Evolutionary conservation across 1,284 basidiomycete species (phyloP).

Genomic region (Porogramme epimiltina): DNA sequence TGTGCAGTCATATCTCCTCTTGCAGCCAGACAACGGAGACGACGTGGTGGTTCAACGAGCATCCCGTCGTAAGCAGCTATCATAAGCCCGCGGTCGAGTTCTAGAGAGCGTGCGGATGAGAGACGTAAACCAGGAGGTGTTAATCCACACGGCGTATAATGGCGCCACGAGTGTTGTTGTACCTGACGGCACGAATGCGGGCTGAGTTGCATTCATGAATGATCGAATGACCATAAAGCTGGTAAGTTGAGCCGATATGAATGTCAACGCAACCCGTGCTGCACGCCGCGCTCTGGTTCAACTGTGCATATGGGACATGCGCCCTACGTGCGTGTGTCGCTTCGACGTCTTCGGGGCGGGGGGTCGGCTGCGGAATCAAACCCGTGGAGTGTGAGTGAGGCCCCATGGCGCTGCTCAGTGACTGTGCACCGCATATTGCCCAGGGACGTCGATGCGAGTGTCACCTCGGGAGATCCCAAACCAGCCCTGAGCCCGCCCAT

Average conservation of each 20-base stretch:
- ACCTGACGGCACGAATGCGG: too few species aligned
- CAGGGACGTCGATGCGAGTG: slow-evolving; percentile 3
- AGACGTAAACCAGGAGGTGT: slow-evolving; percentile 9
- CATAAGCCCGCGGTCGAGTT: slow-evolving; percentile 13
- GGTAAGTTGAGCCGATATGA: slow-evolving; percentile 12
- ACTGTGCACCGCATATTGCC: slow-evolving; percentile 8
- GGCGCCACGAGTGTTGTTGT: slow-evolving; percentile 5
- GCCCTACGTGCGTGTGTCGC: slow-evolving; percentile 6
- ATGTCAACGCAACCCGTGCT: slow-evolving; percentile 4
- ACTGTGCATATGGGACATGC: slow-evolving; percentile 12
- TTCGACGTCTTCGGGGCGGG: slow-evolving; percentile 3
- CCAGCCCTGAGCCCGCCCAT: too few species aligned
- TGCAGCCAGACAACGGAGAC: slow-evolving; percentile 13
- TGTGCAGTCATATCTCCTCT: slow-evolving; percentile 13
- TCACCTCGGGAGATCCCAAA: slow-evolving; percentile 4
- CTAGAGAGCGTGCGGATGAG: slow-evolving; percentile 3
- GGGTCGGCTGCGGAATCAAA: too few species aligned
- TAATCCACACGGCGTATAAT: slow-evolving; percentile 17
- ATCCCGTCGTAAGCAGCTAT: slow-evolving; percentile 6
- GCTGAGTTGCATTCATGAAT: neutral
- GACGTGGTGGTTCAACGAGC: slow-evolving; percentile 9
- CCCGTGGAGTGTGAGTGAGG: slow-evolving; percentile 6
- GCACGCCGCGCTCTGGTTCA: slow-evolving; percentile 5
- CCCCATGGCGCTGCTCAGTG: slow-evolving; percentile 9
- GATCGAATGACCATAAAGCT: neutral